These are phyloP conservation scores for Diplodia corticola DNA, from an alignment of 2,329 filamentous ascomycete species.

Conservation along the genomic window DNA sequence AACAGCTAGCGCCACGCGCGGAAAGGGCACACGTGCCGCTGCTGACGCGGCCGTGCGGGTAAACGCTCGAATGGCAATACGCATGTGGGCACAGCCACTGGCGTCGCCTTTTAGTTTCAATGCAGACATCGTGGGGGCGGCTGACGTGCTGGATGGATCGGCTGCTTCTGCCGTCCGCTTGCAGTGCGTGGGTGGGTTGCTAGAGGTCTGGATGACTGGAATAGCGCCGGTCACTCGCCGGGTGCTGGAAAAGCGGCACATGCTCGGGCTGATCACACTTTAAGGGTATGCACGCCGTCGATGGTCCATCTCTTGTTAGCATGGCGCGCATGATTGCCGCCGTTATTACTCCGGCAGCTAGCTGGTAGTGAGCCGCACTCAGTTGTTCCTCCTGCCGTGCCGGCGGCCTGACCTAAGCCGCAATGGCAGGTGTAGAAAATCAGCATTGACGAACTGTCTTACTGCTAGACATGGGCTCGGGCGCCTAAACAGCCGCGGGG, in stretches of 20 bases:
- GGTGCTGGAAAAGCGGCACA: neutral
- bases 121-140: neutral
- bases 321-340: neutral
- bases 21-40: neutral
- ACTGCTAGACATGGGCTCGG: neutral
- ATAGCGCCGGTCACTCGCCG: neutral
- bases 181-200: too few relatives aligned
- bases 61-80: neutral
- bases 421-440: neutral
- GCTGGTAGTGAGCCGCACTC: neutral
- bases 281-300: neutral
- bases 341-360: neutral
- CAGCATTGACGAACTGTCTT: neutral
- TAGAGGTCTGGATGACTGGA: too few relatives aligned
- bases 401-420: neutral
- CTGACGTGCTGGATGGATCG: too few relatives aligned
- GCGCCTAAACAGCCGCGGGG: neutral
- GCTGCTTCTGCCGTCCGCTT: too few relatives aligned
- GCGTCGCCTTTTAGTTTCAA: neutral
- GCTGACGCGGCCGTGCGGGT: neutral
- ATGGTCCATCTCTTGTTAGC: too few relatives aligned
- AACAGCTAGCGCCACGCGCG: neutral
- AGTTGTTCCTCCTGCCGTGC: neutral
- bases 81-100: neutral
- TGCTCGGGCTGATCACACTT: neutral